phyloP scores from a whole-genome alignment of 352 stramenopile genomes.

The Peronospora destructor region DNA sequence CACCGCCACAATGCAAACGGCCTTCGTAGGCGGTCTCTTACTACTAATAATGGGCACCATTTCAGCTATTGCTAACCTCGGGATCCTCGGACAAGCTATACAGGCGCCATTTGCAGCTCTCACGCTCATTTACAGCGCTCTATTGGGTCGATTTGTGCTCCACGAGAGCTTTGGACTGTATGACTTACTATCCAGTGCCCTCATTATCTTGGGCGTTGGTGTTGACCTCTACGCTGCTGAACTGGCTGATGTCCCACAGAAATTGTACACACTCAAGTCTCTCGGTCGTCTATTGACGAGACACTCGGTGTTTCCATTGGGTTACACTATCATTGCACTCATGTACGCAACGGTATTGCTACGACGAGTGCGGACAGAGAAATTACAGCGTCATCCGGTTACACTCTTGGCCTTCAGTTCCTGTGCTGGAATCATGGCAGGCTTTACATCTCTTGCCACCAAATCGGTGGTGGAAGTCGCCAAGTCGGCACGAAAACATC shows the following conservation, averaged over 20 bases:
- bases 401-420: slow-evolving; percentile 65
- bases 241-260: slow-evolving; percentile 34
- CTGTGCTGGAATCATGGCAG: slow-evolving; percentile 66
- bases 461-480: slow-evolving; percentile 65
- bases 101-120: slow-evolving; percentile 74
- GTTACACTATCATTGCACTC: slow-evolving; percentile 44
- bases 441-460: slow-evolving; percentile 70
- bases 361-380: slow-evolving; percentile 41
- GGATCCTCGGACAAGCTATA: slow-evolving; percentile 66
- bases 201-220: slow-evolving; percentile 57
- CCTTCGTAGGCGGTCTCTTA: slow-evolving; percentile 51
- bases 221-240: slow-evolving; percentile 58
- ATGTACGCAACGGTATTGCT: slow-evolving; percentile 49
- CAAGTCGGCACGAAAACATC: slow-evolving; percentile 34
- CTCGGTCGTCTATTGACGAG: slow-evolving; percentile 43
- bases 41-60: slow-evolving; percentile 58
- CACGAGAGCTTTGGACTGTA: slow-evolving; percentile 42
- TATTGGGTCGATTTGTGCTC: slow-evolving; percentile 61
- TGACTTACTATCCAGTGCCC: slow-evolving; percentile 48
- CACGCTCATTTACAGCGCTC: slow-evolving; percentile 71
- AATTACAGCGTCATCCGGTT: slow-evolving; percentile 45
- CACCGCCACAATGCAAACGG: slow-evolving; percentile 50
- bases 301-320: slow-evolving; percentile 47
- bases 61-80: slow-evolving; percentile 64
- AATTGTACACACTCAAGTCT: slow-evolving; percentile 51